Evolutionary conservation across 2,329 filamentous ascomycete genomes (phyloP), one percentile per base, ranked within the genome.

Genomic region (Cladophialophora bantiana): DNA sequence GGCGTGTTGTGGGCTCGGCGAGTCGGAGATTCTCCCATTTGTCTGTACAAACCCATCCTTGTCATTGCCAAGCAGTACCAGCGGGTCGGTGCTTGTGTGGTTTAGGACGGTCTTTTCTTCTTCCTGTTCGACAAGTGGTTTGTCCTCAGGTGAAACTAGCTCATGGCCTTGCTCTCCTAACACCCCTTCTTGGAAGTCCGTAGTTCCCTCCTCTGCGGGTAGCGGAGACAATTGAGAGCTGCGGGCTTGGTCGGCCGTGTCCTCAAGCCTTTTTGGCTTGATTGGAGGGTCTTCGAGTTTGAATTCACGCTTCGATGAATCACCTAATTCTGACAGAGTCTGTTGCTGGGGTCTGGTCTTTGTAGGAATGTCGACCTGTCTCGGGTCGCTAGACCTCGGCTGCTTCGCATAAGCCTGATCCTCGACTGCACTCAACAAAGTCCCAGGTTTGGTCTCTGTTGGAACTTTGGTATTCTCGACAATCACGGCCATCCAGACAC

Each of bases 401-500:
- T 54, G 45, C 26, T 61, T 48, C n/a, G 13, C n/a, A n/a, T n/a
- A 34, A 7, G 34, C 34, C n/a, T 61, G 45, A 38, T 42, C 52
- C 15, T 50, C 45, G 2, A n/a, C 59, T 18, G 48, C 26, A 15
- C 48, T 32, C 5, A 18, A 12, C 59, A 53, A 12, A 7, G n/a
- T 40, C 20, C 40, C 59, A 34, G 6, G n/a, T 15, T 54, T 50
- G 18, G 34, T 20, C 32, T 32, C 53, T 45, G n/a, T 42, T 10
- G 59, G 52, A 26, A 65, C 65, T 54, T 65, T 68, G 1, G 35
- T 62, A 42, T 78, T 76, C 62, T 82, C 80, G 0, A 81, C 78
- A 73, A 83, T 76, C 3, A 83, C 79, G 2, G 82, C 73, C 79
- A 83, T 82, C 81, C 81, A 83, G 1, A 83, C 81, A 5, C 81